Conservation (phyloP, 208 protist species). For the Crithidia fasciculata region DNA sequence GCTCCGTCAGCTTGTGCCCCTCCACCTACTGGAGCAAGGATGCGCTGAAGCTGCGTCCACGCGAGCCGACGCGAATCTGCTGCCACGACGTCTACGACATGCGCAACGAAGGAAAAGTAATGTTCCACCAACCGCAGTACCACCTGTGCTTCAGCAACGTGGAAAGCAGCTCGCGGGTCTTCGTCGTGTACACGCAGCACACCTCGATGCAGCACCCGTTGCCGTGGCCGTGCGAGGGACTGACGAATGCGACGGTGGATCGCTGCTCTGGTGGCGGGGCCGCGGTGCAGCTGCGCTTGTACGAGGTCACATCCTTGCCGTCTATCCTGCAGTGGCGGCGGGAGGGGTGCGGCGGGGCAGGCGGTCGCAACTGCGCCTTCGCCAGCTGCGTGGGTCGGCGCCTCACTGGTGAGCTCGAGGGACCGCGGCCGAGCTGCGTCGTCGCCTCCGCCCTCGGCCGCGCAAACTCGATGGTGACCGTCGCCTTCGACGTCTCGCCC, state of each 20-base stretch:
- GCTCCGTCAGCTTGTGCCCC: conserved; percentile 78
- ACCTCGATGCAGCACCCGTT: conserved; percentile 50
- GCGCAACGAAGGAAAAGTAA: conserved; percentile 16
- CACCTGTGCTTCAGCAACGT: conserved; percentile 64
- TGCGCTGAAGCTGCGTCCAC: conserved; percentile 25
- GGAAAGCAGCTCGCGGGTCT: conserved; percentile 53
- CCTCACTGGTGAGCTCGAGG: conserved; percentile 48
- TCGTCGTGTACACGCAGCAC: conserved; percentile 74
- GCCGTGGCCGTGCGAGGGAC: conserved; percentile 46
- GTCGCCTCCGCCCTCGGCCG: conserved; percentile 45
- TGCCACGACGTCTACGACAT: conserved; percentile 58
- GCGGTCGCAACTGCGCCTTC: conserved; percentile 46
- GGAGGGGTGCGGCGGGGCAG: conserved; percentile 7
- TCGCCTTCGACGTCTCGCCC: conserved; percentile 74
- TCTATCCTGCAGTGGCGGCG: conserved; percentile 56
- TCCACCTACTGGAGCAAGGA: conserved; percentile 61
- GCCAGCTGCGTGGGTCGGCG: conserved; percentile 69
- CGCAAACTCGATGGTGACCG: conserved; percentile 50
- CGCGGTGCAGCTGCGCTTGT: conserved; percentile 60
- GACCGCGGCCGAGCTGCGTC: conserved; percentile 34
- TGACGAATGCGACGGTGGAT: conserved; percentile 3
- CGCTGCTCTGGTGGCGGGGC: conserved; percentile 14
- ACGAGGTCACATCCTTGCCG: conserved; percentile 62
- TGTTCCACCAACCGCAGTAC: conserved; percentile 70
- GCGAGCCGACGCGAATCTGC: conserved; percentile 54